Conservation (phyloP, 805 yeast species). For the Hanseniaspora hatyaiensis region DNA sequence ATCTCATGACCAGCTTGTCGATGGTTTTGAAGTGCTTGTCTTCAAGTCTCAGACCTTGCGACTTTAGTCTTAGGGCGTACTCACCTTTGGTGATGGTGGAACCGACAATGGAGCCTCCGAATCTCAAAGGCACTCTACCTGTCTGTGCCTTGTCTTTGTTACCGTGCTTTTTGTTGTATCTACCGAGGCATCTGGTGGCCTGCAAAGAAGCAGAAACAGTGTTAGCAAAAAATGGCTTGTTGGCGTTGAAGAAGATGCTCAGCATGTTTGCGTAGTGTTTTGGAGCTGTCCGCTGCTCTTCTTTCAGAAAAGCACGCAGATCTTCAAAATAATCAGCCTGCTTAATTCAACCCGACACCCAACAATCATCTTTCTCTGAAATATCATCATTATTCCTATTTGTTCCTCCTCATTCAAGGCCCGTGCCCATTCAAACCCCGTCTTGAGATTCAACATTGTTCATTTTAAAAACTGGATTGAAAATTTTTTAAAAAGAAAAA, state of each 20-base stretch:
- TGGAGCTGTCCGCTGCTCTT: no score
- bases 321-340: no score
- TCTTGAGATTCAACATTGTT: no score
- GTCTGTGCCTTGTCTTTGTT: conserved; percentile 56
- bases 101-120: conserved; percentile 89
- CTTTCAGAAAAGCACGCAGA: no score
- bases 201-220: neutral
- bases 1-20: conserved; percentile 71
- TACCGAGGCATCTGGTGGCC: conserved; percentile 9
- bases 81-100: conserved; percentile 69
- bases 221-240: neutral
- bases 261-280: neutral
- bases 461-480: neutral
- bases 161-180: conserved; percentile 25
- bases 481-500: neutral
- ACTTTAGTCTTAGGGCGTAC: conserved; percentile 74
- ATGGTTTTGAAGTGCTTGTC: conserved; percentile 89
- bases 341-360: no score
- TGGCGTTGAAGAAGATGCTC: neutral
- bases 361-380: no score
- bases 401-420: no score
- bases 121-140: conserved; percentile 88
- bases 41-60: conserved; percentile 76
- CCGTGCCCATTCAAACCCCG: no score
- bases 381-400: no score